Base-by-base conservation (phyloP, 306 rosid species). In the Inga oerstediana region DNA sequence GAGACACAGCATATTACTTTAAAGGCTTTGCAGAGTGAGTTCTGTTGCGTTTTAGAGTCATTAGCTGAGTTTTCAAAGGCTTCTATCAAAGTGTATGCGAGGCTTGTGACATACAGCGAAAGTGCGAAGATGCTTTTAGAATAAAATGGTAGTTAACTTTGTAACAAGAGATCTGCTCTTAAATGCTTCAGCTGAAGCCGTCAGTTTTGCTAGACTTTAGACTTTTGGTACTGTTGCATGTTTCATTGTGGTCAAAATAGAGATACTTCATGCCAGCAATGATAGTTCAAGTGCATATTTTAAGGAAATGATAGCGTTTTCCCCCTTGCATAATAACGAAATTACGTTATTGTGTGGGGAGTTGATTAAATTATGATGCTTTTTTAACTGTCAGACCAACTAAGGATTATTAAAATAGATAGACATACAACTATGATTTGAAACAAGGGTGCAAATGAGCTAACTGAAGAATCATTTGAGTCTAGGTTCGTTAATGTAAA, bases 81-180 rank as follows among this genome's bases (percentile, higher is more conserved):
- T 72, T 72, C 76, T 22, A 72, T 72, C 22, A 24, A 72, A 72
- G 59, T 72, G 59, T 45, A 72, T 46, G 59, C 41, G 46, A 72
- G 76, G 59, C 76, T 72, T 46, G 39, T 72, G 59, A 72, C 56
- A 9, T 46, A 13, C 51, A 72, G 76, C 32, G 59, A 49, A 56
- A 59, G 71, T 15, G 69, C 86, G 37, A 91, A 85, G 64, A 69
- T 82, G 80, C 83, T 88, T 43, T 71, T 22, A 13, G 68, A 84
- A 81, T 80, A 81, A 79, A 72, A 34, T 22, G 16, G 49, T 77
- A 77, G 64, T 79, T 54, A 62, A 16, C 13, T 34, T 37, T 84
- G 81, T 61, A 79, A 83, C 78, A 80, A 80, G 46, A 76, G 78
- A 49, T 76, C 37, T 44, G 41, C 76, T 15, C 24, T 74, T 43